These are phyloP conservation scores for Yarrowia sp. DNA, from an alignment of 805 yeast genomes.

Conservation along the genomic window DNA sequence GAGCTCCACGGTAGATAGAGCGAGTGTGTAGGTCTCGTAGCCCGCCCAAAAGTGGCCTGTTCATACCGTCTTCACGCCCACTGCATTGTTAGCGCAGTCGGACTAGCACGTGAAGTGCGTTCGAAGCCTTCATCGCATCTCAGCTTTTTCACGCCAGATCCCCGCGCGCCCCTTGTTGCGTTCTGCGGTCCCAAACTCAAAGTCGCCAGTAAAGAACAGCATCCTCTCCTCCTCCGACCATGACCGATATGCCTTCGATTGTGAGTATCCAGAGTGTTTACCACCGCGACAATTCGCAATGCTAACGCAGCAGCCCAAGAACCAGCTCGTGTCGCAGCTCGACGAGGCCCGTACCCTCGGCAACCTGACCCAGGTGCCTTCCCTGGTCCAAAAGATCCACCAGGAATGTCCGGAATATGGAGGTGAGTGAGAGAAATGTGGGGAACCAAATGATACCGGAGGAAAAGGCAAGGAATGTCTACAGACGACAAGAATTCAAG, in stretches of 20 bases:
- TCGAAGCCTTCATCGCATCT: conserved; percentile 31
- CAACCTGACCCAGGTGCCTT: conserved; percentile 31
- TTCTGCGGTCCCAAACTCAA: conserved; percentile 34
- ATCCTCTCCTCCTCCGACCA: conserved; percentile 32
- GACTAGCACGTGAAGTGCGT: conserved; percentile 8
- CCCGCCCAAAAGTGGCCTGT: not conserved
- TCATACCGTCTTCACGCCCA: not conserved
- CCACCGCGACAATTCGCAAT: not conserved
- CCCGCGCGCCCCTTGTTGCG: conserved; percentile 37
- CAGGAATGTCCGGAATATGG: conserved; percentile 26
- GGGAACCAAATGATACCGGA: not conserved
- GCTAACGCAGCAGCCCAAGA: conserved; percentile 36
- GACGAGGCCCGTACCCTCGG: conserved; percentile 39
- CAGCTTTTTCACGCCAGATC: conserved; percentile 38
- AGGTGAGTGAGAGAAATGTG: conserved; percentile 9
- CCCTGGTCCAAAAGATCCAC: conserved; percentile 23
- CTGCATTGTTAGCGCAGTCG: not conserved
- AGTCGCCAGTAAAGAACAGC: conserved; percentile 19
- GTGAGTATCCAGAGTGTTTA: not conserved
- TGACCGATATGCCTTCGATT: conserved; percentile 38
- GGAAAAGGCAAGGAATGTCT: not conserved
- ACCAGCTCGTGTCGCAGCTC: conserved; percentile 37
- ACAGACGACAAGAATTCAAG: not conserved
- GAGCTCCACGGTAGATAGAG: not conserved
- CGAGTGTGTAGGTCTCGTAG: not conserved